Conservation (phyloP, 139 green algal genomes). For the Pseudopediastrum boryanum region DNA sequence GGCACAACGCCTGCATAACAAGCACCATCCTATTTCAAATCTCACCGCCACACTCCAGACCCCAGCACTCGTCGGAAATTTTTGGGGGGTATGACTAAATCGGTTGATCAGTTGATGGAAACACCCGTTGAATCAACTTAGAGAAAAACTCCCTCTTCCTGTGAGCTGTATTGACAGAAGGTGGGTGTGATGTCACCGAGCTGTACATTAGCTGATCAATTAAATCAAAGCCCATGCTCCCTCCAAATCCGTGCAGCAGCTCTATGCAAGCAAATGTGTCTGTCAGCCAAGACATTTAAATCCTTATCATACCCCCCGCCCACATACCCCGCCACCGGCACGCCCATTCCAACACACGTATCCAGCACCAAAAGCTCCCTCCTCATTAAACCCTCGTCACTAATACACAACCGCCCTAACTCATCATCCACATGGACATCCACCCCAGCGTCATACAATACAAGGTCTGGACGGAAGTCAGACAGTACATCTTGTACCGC, state of each 20-base stretch:
- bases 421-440: conserved; percentile 76
- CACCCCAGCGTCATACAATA: conserved; percentile 90
- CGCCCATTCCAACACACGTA: conserved; percentile 65
- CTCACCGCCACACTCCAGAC: too few species aligned
- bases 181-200: too few species aligned
- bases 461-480: conserved; percentile 74
- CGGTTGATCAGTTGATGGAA: too few species aligned
- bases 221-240: conserved; percentile 46
- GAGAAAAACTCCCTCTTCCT: too few species aligned
- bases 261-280: conserved; percentile 72
- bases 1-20: too few species aligned
- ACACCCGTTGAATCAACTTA: too few species aligned
- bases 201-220: too few species aligned
- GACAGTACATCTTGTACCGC: conserved; percentile 58
- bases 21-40: too few species aligned
- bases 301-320: conserved; percentile 73
- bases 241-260: conserved; percentile 68
- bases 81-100: too few species aligned
- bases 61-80: too few species aligned
- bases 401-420: conserved; percentile 77
- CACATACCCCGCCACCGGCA: conserved; percentile 78
- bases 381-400: conserved; percentile 65
- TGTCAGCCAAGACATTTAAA: conserved; percentile 66
- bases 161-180: too few species aligned
- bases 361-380: conserved; percentile 85